Evolutionary conservation across 75 land plant genomes (phyloP).

Genomic region (Adiantum capillusveneris): DNA sequence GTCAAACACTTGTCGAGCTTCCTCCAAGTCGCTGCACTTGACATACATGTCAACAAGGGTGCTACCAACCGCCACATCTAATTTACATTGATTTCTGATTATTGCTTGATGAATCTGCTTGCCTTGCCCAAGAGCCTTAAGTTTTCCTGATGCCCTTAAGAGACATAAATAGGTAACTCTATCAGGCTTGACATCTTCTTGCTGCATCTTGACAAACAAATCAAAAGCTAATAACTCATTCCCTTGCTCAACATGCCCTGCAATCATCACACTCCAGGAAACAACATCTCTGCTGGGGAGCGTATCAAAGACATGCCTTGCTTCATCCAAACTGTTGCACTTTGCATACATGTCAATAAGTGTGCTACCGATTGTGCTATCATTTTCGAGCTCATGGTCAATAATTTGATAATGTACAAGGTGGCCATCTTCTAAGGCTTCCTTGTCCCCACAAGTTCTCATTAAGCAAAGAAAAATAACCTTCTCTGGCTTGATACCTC

Average conservation of each 20-base stretch:
- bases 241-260: constrained; percentile 52
- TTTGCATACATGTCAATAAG: constrained; percentile 66
- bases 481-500: constrained; percentile 34
- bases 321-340: constrained; percentile 43
- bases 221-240: constrained; percentile 32
- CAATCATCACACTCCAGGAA: constrained; percentile 57
- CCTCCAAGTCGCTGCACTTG: constrained; percentile 15
- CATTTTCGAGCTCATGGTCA: constrained; percentile 23
- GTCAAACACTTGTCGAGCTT: constrained; percentile 39
- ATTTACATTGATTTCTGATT: constrained; percentile 6
- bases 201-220: constrained; percentile 39
- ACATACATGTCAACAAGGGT: constrained; percentile 23
- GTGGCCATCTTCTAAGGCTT: constrained; percentile 38
- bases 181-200: constrained; percentile 43
- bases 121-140: constrained; percentile 10
- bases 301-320: constrained; percentile 33
- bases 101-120: constrained; percentile 8
- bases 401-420: constrained; percentile 43
- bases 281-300: constrained; percentile 41
- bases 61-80: constrained; percentile 7
- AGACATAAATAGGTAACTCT: constrained; percentile 42
- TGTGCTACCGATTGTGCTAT: constrained; percentile 46
- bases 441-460: constrained; percentile 40
- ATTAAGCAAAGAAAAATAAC: constrained; percentile 46
- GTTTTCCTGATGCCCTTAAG: constrained; percentile 34